These are phyloP conservation scores for Sporodiniella umbellata DNA, from an alignment of 371 early-diverging fungal genomes.

Conservation along the genomic window DNA sequence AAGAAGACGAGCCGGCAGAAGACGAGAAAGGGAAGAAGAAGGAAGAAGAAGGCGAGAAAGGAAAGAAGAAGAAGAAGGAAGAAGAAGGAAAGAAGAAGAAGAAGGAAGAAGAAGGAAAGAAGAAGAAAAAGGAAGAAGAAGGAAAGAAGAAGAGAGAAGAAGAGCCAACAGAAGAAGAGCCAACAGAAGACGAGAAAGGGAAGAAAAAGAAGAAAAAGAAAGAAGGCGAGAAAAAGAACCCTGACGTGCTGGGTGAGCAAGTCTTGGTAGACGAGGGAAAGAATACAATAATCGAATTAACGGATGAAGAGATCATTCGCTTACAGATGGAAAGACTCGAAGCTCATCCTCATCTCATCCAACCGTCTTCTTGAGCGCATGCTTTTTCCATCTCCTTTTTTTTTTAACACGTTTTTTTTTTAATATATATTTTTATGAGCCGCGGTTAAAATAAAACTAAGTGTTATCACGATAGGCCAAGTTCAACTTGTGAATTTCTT, in stretches of 20 bases:
- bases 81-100: background rate
- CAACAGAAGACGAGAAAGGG: conserved; percentile 5
- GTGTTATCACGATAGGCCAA: conserved; percentile 25
- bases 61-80: conserved; percentile 10
- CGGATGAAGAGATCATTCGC: conserved; percentile 3
- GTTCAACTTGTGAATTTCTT: conserved; percentile 38
- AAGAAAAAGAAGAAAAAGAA: conserved; percentile 7
- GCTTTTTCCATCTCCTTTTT: too few species aligned
- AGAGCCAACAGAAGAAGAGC: background rate
- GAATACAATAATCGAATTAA: conserved; percentile 4
- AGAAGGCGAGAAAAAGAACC: background rate
- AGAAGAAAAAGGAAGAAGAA: conserved; percentile 14
- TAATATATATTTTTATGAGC: background rate
- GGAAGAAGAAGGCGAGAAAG: conserved; percentile 1
- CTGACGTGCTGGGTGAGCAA: background rate
- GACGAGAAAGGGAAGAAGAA: background rate
- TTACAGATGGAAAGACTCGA: background rate
- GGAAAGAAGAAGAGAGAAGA: conserved; percentile 6
- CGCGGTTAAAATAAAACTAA: background rate
- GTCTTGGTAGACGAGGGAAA: background rate
- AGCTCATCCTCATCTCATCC: too few species aligned
- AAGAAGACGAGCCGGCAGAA: conserved; percentile 2
- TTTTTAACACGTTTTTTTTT: background rate
- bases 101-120: conserved; percentile 6
- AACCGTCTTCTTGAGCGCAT: too few species aligned